A percentile compares a stretch with the other conserved stretches of the same genome.
Conservation (phyloP, 148 eudicot genomes). For the Rhododendron mucronatum region DNA sequence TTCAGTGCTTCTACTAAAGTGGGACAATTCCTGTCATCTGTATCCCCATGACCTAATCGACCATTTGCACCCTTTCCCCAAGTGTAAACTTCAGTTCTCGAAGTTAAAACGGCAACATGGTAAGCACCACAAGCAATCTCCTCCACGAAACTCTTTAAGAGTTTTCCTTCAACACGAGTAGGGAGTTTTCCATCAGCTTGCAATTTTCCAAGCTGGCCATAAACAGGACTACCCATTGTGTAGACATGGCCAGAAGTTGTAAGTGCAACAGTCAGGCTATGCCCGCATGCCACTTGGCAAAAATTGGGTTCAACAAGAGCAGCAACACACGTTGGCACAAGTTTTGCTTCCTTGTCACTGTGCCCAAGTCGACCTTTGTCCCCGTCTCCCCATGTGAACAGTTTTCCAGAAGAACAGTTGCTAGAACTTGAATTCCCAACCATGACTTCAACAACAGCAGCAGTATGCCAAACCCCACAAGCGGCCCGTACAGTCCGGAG, state of each 20-base stretch:
- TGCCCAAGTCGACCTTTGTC: constrained; percentile 95
- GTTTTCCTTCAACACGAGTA: constrained; percentile 71
- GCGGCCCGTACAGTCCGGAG: constrained; percentile 86
- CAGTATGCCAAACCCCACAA: constrained; percentile 99
- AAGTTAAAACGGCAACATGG: constrained; percentile 88
- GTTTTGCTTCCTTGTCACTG: constrained; percentile 88
- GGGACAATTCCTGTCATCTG: constrained; percentile 75
- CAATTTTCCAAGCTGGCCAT: constrained; percentile 89
- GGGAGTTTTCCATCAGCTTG: constrained; percentile 87
- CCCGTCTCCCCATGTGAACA: constrained; percentile 99
- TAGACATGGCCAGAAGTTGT: constrained; percentile 90
- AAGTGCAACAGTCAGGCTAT: constrained; percentile 91
- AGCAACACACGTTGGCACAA: constrained; percentile 93
- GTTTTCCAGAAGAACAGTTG: constrained; percentile 91
- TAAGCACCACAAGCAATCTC: constrained; percentile 97
- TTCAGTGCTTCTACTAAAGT: constrained; percentile 81
- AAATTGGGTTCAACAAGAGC: constrained; percentile 91
- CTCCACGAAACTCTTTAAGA: constrained; percentile 72
- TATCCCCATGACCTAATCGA: constrained; percentile 91
- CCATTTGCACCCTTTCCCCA: constrained; percentile 99
- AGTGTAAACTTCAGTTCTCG: constrained; percentile 89
- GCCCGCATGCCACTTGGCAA: constrained; percentile 92
- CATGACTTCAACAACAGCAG: constrained; percentile 98
- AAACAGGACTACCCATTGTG: constrained; percentile 92
- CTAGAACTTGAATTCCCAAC: constrained; percentile 87